Percentiles rank a stretch among this genome's conserved stretches.
These are phyloP conservation scores for Pythium periplocum DNA, from an alignment of 352 stramenopile species.

Conservation along the genomic window DNA sequence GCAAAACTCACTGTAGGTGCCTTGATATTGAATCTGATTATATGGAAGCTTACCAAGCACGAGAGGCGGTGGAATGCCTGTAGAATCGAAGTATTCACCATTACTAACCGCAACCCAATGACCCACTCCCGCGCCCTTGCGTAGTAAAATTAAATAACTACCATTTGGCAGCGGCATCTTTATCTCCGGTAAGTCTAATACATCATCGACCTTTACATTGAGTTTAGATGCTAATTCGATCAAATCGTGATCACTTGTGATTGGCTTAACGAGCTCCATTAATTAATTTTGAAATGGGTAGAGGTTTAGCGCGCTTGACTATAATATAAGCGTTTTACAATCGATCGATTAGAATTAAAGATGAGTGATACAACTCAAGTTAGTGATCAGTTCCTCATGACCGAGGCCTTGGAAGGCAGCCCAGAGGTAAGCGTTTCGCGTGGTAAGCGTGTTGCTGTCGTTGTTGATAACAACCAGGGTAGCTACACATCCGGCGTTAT, in stretches of 20 bases:
- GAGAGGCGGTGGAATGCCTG: neutral
- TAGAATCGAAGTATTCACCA: constrained; percentile 10
- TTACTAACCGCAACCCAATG: constrained; percentile 8
- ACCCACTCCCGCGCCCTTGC: constrained; percentile 1
- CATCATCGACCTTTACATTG: constrained; percentile 6
- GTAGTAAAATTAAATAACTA: constrained; percentile 7
- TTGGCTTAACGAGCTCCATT: constrained; percentile 7
- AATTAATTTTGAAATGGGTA: constrained; percentile 1
- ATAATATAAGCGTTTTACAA: neutral
- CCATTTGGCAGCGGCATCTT: constrained; percentile 8
- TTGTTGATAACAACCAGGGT: constrained; percentile 17
- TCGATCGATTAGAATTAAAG: neutral
- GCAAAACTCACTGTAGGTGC: constrained; percentile 6
- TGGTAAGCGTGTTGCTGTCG: constrained; percentile 6
- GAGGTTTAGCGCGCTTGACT: constrained; percentile 1
- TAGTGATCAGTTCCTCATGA: constrained; percentile 8
- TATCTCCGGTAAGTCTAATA: constrained; percentile 6
- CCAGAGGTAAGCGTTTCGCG: constrained; percentile 2
- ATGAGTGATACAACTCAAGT: constrained; percentile 12
- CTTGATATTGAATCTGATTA: constrained; percentile 9
- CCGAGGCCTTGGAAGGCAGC: neutral
- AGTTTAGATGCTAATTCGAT: constrained; percentile 12
- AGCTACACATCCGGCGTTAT: constrained; percentile 14
- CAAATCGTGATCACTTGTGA: constrained; percentile 13
- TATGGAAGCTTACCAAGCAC: constrained; percentile 2